Conservation (phyloP, 2,329 filamentous ascomycete species). For the Aspergillus carbonarius region DNA sequence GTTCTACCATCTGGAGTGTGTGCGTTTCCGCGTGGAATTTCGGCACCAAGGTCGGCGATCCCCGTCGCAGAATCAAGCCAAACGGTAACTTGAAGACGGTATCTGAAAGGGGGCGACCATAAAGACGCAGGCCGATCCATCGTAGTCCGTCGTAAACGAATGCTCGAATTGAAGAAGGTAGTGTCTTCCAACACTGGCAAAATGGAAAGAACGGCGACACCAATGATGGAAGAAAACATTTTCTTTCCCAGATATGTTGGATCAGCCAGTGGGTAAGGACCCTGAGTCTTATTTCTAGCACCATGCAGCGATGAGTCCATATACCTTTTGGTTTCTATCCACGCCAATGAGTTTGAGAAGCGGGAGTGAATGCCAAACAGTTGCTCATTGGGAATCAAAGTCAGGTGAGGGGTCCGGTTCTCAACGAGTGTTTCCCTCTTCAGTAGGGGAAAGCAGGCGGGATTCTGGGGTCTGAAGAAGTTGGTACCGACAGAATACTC, state of each 20-base stretch:
- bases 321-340: neutral
- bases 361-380: neutral
- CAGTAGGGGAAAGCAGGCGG: neutral
- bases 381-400: neutral
- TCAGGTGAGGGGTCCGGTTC: neutral
- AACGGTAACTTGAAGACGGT: neutral
- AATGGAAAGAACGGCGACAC: too few species aligned
- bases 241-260: too few species aligned
- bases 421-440: neutral
- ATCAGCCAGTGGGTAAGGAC: too few species aligned
- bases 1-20: neutral
- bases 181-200: neutral
- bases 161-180: neutral
- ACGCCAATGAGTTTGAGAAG: neutral
- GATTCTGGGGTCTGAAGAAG: neutral
- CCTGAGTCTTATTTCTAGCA: too few species aligned
- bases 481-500: neutral
- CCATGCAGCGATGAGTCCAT: neutral
- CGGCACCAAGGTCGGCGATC: neutral
- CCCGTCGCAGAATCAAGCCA: neutral
- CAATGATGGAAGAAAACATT: too few species aligned
- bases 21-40: neutral
- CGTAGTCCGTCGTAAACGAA: neutral
- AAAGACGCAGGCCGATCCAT: neutral
- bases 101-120: neutral